Percentiles rank a stretch among this genome's conserved stretches.
These are phyloP conservation scores for Chrysosporium keratinophilum DNA, from an alignment of 2,329 filamentous ascomycete species.

Conservation along the genomic window DNA sequence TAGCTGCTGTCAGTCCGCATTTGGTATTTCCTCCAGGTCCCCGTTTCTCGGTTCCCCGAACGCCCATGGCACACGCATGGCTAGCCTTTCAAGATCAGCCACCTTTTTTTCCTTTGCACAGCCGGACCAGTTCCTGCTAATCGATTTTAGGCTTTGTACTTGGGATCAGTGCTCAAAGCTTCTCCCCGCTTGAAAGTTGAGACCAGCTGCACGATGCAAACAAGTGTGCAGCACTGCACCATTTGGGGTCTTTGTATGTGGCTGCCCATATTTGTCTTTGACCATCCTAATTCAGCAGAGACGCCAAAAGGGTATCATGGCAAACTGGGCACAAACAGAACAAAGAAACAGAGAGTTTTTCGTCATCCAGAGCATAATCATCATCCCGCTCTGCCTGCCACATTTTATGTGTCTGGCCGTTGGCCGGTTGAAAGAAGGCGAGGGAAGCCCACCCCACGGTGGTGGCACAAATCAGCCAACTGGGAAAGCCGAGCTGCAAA, in stretches of 20 bases:
- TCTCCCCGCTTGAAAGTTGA: neutral
- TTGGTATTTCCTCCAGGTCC: neutral
- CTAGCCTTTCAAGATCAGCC: neutral
- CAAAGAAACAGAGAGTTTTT: too few species aligned
- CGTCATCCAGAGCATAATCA: too few species aligned
- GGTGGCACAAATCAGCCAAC: too few species aligned
- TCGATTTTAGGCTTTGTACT: neutral
- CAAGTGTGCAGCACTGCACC: neutral
- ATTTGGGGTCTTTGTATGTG: neutral
- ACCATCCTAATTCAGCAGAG: neutral
- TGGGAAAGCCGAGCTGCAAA: too few species aligned
- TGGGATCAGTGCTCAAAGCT: conserved; percentile 4
- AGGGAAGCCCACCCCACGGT: too few species aligned
- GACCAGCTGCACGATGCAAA: conserved; percentile 1
- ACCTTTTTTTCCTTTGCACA: neutral
- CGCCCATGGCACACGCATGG: neutral
- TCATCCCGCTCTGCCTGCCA: too few species aligned
- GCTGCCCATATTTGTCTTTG: neutral
- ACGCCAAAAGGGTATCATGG: too few species aligned
- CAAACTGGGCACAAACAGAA: too few species aligned
- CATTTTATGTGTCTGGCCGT: too few species aligned
- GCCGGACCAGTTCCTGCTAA: neutral
- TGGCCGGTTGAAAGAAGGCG: too few species aligned
- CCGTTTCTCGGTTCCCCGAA: neutral
- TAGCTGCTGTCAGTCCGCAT: neutral